phyloP scores from a whole-genome alignment of 768 basidiomycete species.

The Hydnomerulius pinastri region DNA sequence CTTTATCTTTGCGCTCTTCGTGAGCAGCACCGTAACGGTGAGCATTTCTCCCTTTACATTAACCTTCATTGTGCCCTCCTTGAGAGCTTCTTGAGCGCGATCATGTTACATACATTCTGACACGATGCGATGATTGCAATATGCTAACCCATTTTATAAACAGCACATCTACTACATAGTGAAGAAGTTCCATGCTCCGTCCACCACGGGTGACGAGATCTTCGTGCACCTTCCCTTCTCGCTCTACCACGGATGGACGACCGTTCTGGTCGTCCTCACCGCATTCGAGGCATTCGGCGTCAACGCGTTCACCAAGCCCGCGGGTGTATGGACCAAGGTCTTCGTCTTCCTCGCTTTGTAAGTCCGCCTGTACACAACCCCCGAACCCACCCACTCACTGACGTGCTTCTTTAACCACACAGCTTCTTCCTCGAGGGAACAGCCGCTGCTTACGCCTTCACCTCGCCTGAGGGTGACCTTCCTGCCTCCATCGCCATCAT shows the following conservation, averaged over 20 bases:
- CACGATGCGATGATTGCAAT: conserved; percentile 5
- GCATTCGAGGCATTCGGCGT: conserved; percentile 90
- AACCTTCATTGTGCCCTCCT: conserved; percentile 11
- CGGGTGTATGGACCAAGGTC: conserved; percentile 91
- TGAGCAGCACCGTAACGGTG: conserved; percentile 69
- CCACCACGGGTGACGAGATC: conserved; percentile 72
- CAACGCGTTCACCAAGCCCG: conserved; percentile 59
- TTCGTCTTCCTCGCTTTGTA: conserved; percentile 92
- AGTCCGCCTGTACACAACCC: too few species aligned
- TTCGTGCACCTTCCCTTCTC: conserved; percentile 97
- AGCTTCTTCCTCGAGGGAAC: conserved; percentile 93
- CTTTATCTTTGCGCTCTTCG: conserved; percentile 86
- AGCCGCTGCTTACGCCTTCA: conserved; percentile 93
- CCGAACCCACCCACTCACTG: conserved; percentile 12
- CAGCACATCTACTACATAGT: conserved; percentile 93
- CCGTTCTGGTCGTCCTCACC: conserved; percentile 77
- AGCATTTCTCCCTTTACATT: conserved; percentile 18
- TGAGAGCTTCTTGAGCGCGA: conserved; percentile 1
- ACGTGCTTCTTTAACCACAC: conserved; percentile 6
- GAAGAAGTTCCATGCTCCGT: conserved; percentile 78
- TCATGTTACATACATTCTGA: conserved; percentile 6
- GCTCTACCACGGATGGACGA: conserved; percentile 92
- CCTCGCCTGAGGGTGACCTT: conserved; percentile 85
- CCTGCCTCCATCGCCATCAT: conserved; percentile 90
- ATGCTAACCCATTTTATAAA: conserved; percentile 14